Conservation (phyloP, 2,329 filamentous ascomycete genomes). For the Lachnellula arida region DNA sequence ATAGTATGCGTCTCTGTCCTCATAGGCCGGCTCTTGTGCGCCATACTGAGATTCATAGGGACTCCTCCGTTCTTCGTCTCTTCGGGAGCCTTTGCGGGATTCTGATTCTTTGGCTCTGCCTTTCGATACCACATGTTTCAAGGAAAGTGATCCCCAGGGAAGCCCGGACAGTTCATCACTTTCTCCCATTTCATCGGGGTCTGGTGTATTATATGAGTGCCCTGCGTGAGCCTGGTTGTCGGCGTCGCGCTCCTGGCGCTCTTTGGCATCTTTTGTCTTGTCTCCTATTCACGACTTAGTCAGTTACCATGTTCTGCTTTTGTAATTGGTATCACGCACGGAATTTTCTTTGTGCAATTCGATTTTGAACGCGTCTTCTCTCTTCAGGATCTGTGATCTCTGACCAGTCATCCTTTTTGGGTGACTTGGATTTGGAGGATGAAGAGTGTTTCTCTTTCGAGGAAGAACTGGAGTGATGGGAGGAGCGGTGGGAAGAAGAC, state of each 20-base stretch:
- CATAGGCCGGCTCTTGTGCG: constrained; percentile 12
- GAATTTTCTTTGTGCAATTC: constrained; percentile 71
- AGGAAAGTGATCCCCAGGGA: constrained; percentile 66
- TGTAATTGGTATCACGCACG: constrained; percentile 44
- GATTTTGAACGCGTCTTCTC: constrained; percentile 70
- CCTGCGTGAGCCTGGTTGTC: constrained; percentile 61
- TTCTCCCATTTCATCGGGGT: constrained; percentile 48
- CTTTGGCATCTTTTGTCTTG: constrained; percentile 63
- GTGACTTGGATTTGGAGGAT: constrained; percentile 36
- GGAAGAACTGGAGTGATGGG: constrained; percentile 20
- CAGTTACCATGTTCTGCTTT: background rate
- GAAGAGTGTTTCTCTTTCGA: constrained; percentile 23
- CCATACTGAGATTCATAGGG: constrained; percentile 15
- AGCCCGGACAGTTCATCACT: constrained; percentile 58
- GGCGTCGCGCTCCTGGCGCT: constrained; percentile 57
- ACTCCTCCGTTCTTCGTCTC: constrained; percentile 20
- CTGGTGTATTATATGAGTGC: constrained; percentile 58
- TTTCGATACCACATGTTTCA: constrained; percentile 46
- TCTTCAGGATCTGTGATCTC: constrained; percentile 66
- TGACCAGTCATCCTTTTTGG: constrained; percentile 59
- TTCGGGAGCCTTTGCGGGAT: constrained; percentile 35
- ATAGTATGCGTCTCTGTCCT: constrained; percentile 25
- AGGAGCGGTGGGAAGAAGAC: constrained; percentile 29
- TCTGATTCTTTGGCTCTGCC: constrained; percentile 41
- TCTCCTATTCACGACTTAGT: constrained; percentile 48